Conservation (phyloP, 192 early-diverging fungal species). For the Oehlia diaphana region DNA sequence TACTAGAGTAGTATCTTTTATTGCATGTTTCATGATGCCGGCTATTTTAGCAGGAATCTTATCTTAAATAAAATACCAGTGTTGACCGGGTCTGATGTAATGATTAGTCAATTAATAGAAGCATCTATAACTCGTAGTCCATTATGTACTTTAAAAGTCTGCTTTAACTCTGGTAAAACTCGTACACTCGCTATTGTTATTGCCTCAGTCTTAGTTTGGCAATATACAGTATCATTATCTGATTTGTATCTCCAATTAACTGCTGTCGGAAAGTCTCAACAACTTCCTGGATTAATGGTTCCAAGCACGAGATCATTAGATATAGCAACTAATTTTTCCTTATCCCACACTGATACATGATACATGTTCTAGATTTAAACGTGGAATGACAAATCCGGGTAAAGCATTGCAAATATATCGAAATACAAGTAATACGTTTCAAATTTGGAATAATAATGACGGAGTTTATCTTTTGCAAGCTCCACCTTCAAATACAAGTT, state of each 20-base stretch:
- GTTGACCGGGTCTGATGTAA: not conserved
- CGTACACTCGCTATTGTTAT: not conserved
- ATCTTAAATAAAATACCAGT: not conserved
- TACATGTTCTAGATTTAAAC: not conserved
- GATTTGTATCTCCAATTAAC: not conserved
- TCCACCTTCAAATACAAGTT: not conserved
- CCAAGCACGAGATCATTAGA: not conserved
- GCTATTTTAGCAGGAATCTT: conserved; percentile 11
- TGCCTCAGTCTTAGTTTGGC: not conserved
- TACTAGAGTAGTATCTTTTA: not conserved
- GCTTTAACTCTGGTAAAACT: not conserved
- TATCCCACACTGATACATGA: no score
- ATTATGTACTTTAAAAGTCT: not conserved
- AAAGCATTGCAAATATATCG: not conserved
- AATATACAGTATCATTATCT: not conserved
- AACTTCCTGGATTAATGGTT: not conserved
- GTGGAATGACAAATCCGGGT: not conserved
- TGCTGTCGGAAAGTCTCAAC: not conserved
- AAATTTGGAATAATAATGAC: not conserved
- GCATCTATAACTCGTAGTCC: not conserved
- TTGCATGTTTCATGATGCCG: not conserved
- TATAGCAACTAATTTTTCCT: conserved; percentile 2
- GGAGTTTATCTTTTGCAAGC: not conserved
- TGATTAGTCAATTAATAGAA: not conserved
- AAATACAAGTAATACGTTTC: not conserved